Evolutionary conservation across 2,329 filamentous ascomycete genomes (phyloP).

Genomic region (Massarina eburnea): DNA sequence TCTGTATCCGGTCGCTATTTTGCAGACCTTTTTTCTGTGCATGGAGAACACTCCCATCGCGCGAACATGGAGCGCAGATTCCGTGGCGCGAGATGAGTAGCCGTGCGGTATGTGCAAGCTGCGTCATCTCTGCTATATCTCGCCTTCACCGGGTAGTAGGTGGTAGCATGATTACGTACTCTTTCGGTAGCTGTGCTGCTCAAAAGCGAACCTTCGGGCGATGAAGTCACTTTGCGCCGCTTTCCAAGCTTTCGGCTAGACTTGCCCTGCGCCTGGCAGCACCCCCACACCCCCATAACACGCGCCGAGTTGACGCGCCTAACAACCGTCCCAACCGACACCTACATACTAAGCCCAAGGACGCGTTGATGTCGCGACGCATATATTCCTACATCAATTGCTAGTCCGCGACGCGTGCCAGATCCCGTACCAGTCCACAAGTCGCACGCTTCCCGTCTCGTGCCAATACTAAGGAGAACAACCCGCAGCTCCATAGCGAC

Average conservation of each 20-base stretch:
- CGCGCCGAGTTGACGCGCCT: slow-evolving; percentile 31
- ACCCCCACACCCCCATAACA: slow-evolving; percentile 21
- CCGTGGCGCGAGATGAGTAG: slow-evolving; percentile 22
- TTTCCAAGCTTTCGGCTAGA: slow-evolving; percentile 29
- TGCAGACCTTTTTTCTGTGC: slow-evolving; percentile 29
- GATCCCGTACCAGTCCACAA: neutral
- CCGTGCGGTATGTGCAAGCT: slow-evolving; percentile 14
- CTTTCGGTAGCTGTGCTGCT: neutral
- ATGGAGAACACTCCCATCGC: slow-evolving; percentile 14
- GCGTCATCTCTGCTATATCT: slow-evolving; percentile 14
- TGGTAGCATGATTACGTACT: neutral
- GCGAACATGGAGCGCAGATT: slow-evolving; percentile 29
- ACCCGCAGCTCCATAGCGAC: neutral
- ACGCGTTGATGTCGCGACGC: neutral
- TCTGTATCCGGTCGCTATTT: slow-evolving; percentile 38
- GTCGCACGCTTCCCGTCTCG: neutral
- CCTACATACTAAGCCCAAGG: neutral
- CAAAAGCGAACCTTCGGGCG: neutral
- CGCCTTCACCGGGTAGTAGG: neutral
- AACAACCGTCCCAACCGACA: slow-evolving; percentile 3
- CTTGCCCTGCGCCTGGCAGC: slow-evolving; percentile 22
- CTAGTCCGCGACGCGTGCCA: slow-evolving; percentile 4
- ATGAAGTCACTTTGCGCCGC: slow-evolving; percentile 39
- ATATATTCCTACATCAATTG: slow-evolving; percentile 9
- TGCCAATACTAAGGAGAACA: neutral